Evolutionary conservation across 495 filamentous ascomycete genomes (phyloP).

Genomic region (Aspergillus taichungensis): DNA sequence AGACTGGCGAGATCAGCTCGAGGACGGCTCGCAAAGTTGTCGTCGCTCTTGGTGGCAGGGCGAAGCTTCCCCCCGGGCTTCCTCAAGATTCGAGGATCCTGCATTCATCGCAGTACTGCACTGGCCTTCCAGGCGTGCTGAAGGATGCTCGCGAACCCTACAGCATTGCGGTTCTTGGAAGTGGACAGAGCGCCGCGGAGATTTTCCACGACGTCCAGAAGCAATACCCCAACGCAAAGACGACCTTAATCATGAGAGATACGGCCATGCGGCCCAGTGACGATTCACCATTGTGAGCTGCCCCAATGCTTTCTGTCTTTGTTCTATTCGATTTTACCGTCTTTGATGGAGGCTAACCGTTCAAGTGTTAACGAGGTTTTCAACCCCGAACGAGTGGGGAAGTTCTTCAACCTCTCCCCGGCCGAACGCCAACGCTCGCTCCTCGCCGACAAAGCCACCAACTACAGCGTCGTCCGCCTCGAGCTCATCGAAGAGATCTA

Average conservation of each 20-base stretch:
- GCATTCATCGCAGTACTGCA: slow-evolving; percentile 85
- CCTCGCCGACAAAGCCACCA: slow-evolving; percentile 62
- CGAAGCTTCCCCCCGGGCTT: slow-evolving; percentile 63
- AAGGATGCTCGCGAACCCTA: slow-evolving; percentile 47
- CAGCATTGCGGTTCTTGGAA: slow-evolving; percentile 75
- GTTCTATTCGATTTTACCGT: background rate
- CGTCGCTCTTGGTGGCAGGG: slow-evolving; percentile 73
- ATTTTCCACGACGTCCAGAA: slow-evolving; percentile 83
- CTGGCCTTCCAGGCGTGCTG: slow-evolving; percentile 50
- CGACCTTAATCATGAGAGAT: slow-evolving; percentile 66
- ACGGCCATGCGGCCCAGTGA: slow-evolving; percentile 82
- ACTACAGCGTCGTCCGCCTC: slow-evolving; percentile 87
- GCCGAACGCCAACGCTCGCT: slow-evolving; percentile 55
- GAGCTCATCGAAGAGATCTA: slow-evolving; percentile 83
- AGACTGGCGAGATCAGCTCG: slow-evolving; percentile 41
- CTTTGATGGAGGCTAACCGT: slow-evolving; percentile 10
- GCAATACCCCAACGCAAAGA: slow-evolving; percentile 73
- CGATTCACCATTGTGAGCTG: slow-evolving; percentile 83
- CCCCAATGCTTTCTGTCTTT: background rate
- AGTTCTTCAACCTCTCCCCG: slow-evolving; percentile 54
- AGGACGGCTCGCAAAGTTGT: slow-evolving; percentile 71
- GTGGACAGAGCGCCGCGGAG: slow-evolving; percentile 89
- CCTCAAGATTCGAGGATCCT: slow-evolving; percentile 60
- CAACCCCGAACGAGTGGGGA: slow-evolving; percentile 73
- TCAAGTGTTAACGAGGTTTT: slow-evolving; percentile 91